phyloP scores from a whole-genome alignment of 2,329 filamentous ascomycete species.

The Bretziella fagacearum region DNA sequence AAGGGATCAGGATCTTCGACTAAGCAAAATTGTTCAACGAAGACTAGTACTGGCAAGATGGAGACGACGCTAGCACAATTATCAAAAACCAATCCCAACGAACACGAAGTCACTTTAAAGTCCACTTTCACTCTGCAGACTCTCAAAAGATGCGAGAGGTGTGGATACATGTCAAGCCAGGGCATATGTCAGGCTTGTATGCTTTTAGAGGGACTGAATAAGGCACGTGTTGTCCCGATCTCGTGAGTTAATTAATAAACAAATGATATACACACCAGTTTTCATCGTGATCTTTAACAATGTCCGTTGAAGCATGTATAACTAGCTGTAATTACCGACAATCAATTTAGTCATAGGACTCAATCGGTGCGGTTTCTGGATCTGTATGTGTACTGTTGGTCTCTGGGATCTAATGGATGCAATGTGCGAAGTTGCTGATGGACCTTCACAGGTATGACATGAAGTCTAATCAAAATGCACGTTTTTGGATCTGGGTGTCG shows the following conservation, averaged over 20 bases:
- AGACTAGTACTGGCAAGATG: not conserved
- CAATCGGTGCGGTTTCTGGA: too few relatives aligned
- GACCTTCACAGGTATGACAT: too few relatives aligned
- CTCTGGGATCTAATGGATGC: not conserved
- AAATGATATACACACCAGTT: too few relatives aligned
- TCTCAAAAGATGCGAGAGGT: constrained; percentile 68
- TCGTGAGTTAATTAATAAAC: too few relatives aligned
- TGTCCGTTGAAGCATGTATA: too few relatives aligned
- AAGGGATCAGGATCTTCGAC: not conserved
- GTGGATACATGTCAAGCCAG: constrained; percentile 93
- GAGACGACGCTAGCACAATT: not conserved
- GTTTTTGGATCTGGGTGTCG: not conserved
- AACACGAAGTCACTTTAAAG: constrained; percentile 1
- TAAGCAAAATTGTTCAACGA: not conserved
- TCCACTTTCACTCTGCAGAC: constrained; percentile 40
- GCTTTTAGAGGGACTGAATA: constrained; percentile 79
- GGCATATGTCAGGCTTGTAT: constrained; percentile 85
- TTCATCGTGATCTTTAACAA: too few relatives aligned
- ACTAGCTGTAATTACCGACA: too few relatives aligned
- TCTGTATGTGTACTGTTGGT: constrained; percentile 1
- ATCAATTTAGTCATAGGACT: too few relatives aligned
- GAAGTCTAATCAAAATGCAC: not conserved
- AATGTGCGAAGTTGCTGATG: not conserved
- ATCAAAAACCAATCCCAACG: not conserved
- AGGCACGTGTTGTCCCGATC: too few relatives aligned